These are phyloP conservation scores for Apiospora sp. DNA, from an alignment of 2,329 filamentous ascomycete species.

Conservation along the genomic window DNA sequence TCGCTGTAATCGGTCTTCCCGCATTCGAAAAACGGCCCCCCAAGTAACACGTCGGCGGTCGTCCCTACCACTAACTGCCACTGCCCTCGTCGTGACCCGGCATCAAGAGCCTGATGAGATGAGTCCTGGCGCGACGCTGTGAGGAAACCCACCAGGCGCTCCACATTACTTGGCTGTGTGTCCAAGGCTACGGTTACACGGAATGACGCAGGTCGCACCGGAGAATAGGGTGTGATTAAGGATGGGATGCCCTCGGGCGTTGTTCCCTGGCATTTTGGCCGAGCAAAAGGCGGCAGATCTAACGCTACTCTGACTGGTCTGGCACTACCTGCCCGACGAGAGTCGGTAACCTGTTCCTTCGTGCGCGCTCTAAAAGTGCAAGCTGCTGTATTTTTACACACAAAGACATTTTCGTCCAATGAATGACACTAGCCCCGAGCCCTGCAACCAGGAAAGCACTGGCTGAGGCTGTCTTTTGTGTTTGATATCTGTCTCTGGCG, in stretches of 20 bases:
- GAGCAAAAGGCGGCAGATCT: background rate
- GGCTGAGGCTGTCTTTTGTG: background rate
- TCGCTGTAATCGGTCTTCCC: conserved; percentile 7
- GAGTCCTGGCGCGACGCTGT: background rate
- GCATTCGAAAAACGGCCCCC: background rate
- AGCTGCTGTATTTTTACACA: background rate
- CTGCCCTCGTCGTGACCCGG: background rate
- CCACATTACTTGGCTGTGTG: conserved; percentile 13
- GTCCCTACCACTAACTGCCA: background rate
- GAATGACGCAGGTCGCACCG: conserved; percentile 19
- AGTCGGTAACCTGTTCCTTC: background rate
- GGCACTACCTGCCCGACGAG: conserved; percentile 13
- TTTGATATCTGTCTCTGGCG: background rate
- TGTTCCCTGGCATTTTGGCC: conserved; percentile 19
- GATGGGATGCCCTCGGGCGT: background rate
- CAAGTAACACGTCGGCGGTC: background rate
- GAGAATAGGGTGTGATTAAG: conserved; percentile 5
- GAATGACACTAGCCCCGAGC: background rate
- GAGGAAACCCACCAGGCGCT: background rate
- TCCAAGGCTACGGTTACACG: conserved; percentile 18
- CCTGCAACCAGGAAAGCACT: background rate
- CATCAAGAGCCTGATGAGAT: background rate
- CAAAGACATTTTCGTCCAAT: background rate
- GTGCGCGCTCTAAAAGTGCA: background rate
- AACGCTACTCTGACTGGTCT: background rate